These are phyloP conservation scores for Penicillium hesseltinei DNA, from an alignment of 2,329 filamentous ascomycete genomes.

Conservation along the genomic window DNA sequence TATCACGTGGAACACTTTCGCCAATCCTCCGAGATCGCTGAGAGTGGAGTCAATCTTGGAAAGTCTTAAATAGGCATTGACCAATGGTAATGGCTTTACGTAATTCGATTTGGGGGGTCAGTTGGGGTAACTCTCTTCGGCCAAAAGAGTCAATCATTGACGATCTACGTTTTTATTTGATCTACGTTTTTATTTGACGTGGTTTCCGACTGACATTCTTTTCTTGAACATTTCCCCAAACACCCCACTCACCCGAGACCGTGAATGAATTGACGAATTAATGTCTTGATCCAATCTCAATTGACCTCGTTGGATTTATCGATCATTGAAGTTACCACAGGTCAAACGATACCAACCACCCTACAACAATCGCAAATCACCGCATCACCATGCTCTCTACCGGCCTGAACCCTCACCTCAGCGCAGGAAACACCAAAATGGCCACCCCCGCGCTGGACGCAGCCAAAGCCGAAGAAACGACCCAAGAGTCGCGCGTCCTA, in stretches of 20 bases:
- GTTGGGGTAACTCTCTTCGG: constrained; percentile 6
- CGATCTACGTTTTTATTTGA: neutral
- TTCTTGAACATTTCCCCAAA: constrained; percentile 13
- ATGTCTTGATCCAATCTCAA: constrained; percentile 1
- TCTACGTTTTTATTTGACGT: neutral
- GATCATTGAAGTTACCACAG: neutral
- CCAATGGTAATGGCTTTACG: constrained; percentile 13
- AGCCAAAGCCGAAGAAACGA: constrained; percentile 21
- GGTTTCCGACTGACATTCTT: neutral
- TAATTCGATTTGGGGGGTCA: constrained; percentile 8
- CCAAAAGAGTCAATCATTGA: constrained; percentile 6
- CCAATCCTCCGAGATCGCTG: neutral
- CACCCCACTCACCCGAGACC: neutral
- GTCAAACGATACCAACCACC: neutral
- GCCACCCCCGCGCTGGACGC: constrained; percentile 25
- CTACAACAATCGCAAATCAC: neutral
- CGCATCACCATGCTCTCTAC: constrained; percentile 1
- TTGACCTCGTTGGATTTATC: neutral
- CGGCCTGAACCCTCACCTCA: neutral
- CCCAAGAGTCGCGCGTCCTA: constrained; percentile 75
- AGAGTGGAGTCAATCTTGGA: neutral
- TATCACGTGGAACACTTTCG: neutral
- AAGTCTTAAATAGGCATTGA: neutral
- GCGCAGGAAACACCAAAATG: constrained; percentile 17
- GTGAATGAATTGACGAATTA: constrained; percentile 1